phyloP scores from a whole-genome alignment of 2,329 filamentous ascomycete genomes.

The Arthroderma uncinatum region DNA sequence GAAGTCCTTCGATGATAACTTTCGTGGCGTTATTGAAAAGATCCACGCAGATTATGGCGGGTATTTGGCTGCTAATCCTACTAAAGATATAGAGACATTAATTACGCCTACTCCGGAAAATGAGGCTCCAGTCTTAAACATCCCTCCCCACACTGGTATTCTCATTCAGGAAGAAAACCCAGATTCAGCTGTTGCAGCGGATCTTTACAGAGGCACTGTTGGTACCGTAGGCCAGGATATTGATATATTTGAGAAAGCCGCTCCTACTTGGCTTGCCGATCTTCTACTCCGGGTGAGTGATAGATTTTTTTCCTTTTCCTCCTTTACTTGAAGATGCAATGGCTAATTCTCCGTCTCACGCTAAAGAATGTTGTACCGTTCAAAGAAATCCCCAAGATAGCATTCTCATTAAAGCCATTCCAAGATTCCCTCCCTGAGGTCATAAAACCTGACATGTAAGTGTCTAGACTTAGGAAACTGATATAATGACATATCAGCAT shows the following conservation, averaged over 20 bases:
- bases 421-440: conserved; percentile 64
- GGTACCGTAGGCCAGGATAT: conserved; percentile 63
- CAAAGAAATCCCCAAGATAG: conserved; percentile 95
- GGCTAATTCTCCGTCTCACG: neutral
- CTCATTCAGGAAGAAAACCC: conserved; percentile 56
- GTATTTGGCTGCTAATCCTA: conserved; percentile 29
- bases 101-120: conserved; percentile 35
- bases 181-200: conserved; percentile 56
- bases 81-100: conserved; percentile 27
- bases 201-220: conserved; percentile 84
- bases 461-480: conserved; percentile 8
- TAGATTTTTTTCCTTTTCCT: neutral
- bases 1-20: conserved; percentile 36
- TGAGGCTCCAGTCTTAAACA: conserved; percentile 36
- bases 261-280: conserved; percentile 86
- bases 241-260: conserved; percentile 72
- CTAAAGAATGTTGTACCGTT: conserved; percentile 60
- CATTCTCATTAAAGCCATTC: conserved; percentile 78
- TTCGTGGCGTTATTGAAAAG: conserved; percentile 36
- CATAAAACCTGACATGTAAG: conserved; percentile 56
- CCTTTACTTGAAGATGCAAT: neutral
- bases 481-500: neutral
- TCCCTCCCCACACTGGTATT: conserved; percentile 44
- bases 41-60: conserved; percentile 39
- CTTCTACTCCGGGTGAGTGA: conserved; percentile 56